Evolutionary conservation across 345 rosid genomes (phyloP).

Genomic region (Populus alba): DNA sequence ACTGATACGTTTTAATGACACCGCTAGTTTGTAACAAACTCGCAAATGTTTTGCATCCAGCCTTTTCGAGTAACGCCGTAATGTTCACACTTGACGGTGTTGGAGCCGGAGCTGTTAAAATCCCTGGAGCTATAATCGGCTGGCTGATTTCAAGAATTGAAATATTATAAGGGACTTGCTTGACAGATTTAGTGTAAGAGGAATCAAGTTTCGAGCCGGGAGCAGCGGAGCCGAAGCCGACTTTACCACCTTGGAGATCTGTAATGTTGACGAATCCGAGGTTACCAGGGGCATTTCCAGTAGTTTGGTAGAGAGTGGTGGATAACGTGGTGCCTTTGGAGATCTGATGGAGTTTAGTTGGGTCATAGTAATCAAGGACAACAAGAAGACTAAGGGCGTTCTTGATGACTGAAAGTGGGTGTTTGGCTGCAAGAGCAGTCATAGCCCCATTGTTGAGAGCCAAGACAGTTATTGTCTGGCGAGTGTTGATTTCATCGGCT

Average conservation of each 20-base stretch:
- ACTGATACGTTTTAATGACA: constrained; percentile 64
- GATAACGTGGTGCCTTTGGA: constrained; percentile 66
- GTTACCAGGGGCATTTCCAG: constrained; percentile 85
- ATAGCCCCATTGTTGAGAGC: constrained; percentile 78
- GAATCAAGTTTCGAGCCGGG: constrained; percentile 83
- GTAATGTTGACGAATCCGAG: constrained; percentile 85
- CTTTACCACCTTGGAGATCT: constrained; percentile 79
- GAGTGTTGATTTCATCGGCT: constrained; percentile 88
- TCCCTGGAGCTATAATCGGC: constrained; percentile 66
- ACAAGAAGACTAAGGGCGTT: constrained; percentile 66
- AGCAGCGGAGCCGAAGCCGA: constrained; percentile 75
- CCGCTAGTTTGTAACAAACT: constrained; percentile 57
- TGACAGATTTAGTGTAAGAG: constrained; percentile 62
- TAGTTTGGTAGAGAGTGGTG: constrained; percentile 91
- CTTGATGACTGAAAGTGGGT: constrained; percentile 74
- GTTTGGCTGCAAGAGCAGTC: constrained; percentile 59
- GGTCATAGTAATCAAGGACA: constrained; percentile 80
- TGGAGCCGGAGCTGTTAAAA: constrained; percentile 63
- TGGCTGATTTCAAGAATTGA: constrained; percentile 64
- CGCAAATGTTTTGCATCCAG: constrained; percentile 85
- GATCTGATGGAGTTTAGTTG: constrained; percentile 72
- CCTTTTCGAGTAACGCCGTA: constrained; percentile 74
- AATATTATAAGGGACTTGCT: constrained; percentile 80
- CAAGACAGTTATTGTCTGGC: constrained; percentile 69
- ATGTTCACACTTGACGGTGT: constrained; percentile 58